Conservation (phyloP, 2,329 filamentous ascomycete species). For the Microsporum ferrugineum region DNA sequence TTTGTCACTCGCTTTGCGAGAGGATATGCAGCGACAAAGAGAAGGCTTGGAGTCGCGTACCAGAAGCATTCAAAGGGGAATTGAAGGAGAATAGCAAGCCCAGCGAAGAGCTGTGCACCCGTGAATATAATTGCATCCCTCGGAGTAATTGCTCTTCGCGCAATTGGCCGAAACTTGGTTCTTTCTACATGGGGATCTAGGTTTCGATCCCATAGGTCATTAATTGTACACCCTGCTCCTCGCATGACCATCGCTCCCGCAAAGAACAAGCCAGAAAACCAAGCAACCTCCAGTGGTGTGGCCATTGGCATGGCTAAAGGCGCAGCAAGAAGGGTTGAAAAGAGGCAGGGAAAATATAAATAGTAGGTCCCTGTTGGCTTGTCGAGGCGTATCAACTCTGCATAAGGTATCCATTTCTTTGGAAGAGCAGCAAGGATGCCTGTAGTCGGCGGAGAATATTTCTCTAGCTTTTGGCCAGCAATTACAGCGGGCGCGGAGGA, state of each 20-base stretch:
- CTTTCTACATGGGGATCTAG: constrained; percentile 43
- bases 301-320: constrained; percentile 32
- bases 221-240: constrained; percentile 44
- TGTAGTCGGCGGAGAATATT: constrained; percentile 36
- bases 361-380: constrained; percentile 43
- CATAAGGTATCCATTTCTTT: constrained; percentile 43
- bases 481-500: neutral
- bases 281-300: constrained; percentile 27
- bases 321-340: constrained; percentile 37
- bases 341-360: constrained; percentile 43
- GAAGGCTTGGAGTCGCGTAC: constrained; percentile 34
- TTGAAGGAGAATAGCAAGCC: constrained; percentile 33
- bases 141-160: constrained; percentile 40
- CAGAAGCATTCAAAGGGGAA: constrained; percentile 34
- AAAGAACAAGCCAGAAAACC: constrained; percentile 31
- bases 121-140: constrained; percentile 36
- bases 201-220: constrained; percentile 45
- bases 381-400: constrained; percentile 43
- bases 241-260: constrained; percentile 40
- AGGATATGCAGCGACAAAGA: constrained; percentile 39
- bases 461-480: constrained; percentile 11
- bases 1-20: constrained; percentile 43
- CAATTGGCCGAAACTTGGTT: constrained; percentile 42
- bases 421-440: constrained; percentile 39
- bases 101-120: constrained; percentile 31